A percentile compares a stretch with the other conserved stretches of the same genome.
Evolutionary conservation across 2,329 filamentous ascomycete species (phyloP).

Genomic region (Colletotrichum eleusines): DNA sequence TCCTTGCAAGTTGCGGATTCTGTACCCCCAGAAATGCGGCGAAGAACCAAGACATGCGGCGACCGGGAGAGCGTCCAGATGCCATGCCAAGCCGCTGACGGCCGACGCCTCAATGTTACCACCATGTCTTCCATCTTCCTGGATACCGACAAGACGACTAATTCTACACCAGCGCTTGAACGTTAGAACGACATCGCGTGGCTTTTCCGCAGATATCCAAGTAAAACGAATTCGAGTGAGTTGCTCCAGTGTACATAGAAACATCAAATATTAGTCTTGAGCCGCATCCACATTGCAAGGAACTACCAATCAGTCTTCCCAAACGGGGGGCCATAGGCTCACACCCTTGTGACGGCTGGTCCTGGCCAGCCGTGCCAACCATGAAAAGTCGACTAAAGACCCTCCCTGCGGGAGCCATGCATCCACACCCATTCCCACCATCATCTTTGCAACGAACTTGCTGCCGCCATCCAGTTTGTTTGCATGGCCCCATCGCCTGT

Average conservation of each 20-base stretch:
- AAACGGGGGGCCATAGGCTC: neutral
- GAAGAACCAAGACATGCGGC: slow-evolving; percentile 8
- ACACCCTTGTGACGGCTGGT: neutral
- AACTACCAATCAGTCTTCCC: slow-evolving; percentile 5
- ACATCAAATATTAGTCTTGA: neutral
- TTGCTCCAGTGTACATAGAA: neutral
- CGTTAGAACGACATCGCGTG: neutral
- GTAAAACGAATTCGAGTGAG: neutral
- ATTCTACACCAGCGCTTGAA: neutral
- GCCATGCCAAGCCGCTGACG: slow-evolving; percentile 7
- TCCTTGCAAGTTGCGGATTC: neutral
- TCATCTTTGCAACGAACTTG: neutral
- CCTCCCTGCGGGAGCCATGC: slow-evolving; percentile 15
- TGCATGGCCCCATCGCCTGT: neutral
- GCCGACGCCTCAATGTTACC: neutral
- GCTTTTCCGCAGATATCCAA: too few relatives aligned
- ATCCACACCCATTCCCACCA: slow-evolving; percentile 13
- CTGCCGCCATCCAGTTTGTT: too few relatives aligned
- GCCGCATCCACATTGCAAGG: neutral
- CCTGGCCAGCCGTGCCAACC: slow-evolving; percentile 24
- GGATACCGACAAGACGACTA: neutral
- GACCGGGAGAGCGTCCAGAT: slow-evolving; percentile 19
- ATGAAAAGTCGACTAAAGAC: slow-evolving; percentile 10
- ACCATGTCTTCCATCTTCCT: neutral
- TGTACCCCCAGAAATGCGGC: slow-evolving; percentile 19